phyloP scores from a whole-genome alignment of 768 basidiomycete species.

The Daedaleopsis nitida region DNA sequence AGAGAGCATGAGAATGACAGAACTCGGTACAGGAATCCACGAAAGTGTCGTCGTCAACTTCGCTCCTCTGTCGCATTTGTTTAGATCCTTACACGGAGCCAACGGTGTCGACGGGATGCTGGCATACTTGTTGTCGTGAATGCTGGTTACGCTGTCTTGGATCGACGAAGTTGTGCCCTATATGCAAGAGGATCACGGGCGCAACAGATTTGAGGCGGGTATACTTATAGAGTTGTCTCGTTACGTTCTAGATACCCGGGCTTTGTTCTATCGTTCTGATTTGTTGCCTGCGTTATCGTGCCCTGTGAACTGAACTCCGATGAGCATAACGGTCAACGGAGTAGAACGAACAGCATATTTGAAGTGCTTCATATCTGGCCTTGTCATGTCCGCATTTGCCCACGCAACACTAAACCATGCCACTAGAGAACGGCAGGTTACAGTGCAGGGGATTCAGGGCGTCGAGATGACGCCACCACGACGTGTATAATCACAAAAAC shows the following conservation, averaged over 20 bases:
- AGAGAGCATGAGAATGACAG: not conserved
- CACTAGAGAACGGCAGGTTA: conserved; percentile 46
- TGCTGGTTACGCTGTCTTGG: conserved; percentile 88
- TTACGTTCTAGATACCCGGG: not conserved
- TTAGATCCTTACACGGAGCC: conserved; percentile 78
- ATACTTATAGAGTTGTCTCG: conserved; percentile 52
- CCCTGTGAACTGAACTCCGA: not conserved
- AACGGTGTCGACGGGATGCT: conserved; percentile 81
- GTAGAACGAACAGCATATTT: not conserved
- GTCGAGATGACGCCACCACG: conserved; percentile 58
- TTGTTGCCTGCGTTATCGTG: not conserved
- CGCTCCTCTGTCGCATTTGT: conserved; percentile 72
- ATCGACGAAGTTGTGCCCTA: conserved; percentile 80
- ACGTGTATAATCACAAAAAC: conserved; percentile 59
- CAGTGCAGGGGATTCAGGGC: conserved; percentile 29
- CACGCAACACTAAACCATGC: conserved; percentile 47
- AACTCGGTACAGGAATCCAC: conserved; percentile 42
- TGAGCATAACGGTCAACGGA: not conserved
- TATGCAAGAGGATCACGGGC: conserved; percentile 83
- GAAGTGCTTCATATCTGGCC: conserved; percentile 81
- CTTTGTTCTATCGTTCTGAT: not conserved
- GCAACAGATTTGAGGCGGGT: conserved; percentile 76
- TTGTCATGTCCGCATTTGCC: conserved; percentile 65
- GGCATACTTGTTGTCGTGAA: conserved; percentile 83
- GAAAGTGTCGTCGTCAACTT: conserved; percentile 42